Conservation (phyloP, 2,329 filamentous ascomycete species). For the Plectosphaerella sp. region DNA sequence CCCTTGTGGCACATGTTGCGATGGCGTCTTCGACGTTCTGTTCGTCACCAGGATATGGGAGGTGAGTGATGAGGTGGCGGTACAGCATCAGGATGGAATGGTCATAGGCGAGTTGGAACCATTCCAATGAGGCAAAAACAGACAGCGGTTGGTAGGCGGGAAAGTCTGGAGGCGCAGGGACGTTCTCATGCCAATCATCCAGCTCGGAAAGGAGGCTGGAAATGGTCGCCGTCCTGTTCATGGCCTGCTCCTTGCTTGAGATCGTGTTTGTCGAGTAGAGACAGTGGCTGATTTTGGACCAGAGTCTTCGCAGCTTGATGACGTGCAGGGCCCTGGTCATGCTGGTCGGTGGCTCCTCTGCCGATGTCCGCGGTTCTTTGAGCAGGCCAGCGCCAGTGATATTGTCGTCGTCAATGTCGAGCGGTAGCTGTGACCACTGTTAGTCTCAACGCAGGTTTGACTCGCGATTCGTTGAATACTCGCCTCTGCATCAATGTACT, state of each 20-base stretch:
- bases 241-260: not conserved
- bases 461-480: not conserved
- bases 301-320: slow-evolving; percentile 21
- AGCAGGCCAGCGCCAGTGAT: slow-evolving; percentile 16
- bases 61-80: not conserved
- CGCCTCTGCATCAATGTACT: slow-evolving; percentile 23
- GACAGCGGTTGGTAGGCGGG: slow-evolving; percentile 17
- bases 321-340: slow-evolving; percentile 24
- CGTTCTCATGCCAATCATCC: slow-evolving; percentile 17
- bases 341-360: slow-evolving; percentile 13
- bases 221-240: slow-evolving; percentile 8
- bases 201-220: slow-evolving; percentile 17
- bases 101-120: slow-evolving; percentile 32
- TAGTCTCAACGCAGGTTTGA: not conserved
- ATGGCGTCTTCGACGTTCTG: slow-evolving; percentile 3
- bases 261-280: slow-evolving; percentile 14
- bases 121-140: slow-evolving; percentile 28
- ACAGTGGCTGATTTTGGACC: slow-evolving; percentile 20
- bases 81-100: slow-evolving; percentile 30
- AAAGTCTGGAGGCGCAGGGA: slow-evolving; percentile 4
- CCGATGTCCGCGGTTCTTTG: slow-evolving; percentile 11
- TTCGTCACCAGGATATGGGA: not conserved
- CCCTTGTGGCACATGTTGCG: slow-evolving; percentile 10
- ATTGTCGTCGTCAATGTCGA: slow-evolving; percentile 23
- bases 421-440: slow-evolving; percentile 13